Percentiles rank a stretch among this genome's conserved stretches.
Conservation (phyloP, 768 basidiomycete genomes). For the Termitomyces eurrhizus region DNA sequence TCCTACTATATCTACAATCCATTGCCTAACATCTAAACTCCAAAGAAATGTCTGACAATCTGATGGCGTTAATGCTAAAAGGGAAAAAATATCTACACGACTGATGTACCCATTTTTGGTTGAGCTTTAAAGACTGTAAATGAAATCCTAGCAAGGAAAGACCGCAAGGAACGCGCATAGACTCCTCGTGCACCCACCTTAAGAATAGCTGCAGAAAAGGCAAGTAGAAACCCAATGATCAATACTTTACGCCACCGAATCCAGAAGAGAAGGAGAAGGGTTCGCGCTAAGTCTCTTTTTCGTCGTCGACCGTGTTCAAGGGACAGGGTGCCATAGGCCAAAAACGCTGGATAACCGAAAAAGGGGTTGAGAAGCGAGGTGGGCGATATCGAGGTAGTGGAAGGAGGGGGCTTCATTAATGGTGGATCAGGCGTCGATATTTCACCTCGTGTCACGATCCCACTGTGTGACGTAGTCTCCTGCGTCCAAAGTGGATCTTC, state of each 20-base stretch:
- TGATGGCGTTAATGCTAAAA: neutral
- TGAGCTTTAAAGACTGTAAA: constrained; percentile 5
- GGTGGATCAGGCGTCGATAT: constrained; percentile 16
- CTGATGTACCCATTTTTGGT: constrained; percentile 3
- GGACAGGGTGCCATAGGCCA: constrained; percentile 30
- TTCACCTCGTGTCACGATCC: constrained; percentile 11
- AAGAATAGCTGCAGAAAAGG: constrained; percentile 25
- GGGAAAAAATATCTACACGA: neutral
- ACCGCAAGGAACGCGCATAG: constrained; percentile 9
- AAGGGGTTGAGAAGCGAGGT: constrained; percentile 68
- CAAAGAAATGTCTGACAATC: neutral
- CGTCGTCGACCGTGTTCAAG: constrained; percentile 62
- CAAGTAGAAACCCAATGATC: constrained; percentile 28
- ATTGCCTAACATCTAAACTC: neutral
- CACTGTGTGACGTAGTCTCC: constrained; percentile 15
- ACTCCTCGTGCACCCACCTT: constrained; percentile 23
- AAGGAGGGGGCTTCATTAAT: constrained; percentile 16
- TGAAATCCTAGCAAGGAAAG: constrained; percentile 2
- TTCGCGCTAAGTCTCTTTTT: constrained; percentile 63
- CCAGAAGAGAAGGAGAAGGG: constrained; percentile 65
- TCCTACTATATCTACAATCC: neutral
- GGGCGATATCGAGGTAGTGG: constrained; percentile 33
- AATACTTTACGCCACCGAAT: constrained; percentile 52
- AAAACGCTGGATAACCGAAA: constrained; percentile 63
- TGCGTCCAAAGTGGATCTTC: constrained; percentile 43